phyloP scores from a whole-genome alignment of 345 rosid genomes.

The Excoecaria agallocha region DNA sequence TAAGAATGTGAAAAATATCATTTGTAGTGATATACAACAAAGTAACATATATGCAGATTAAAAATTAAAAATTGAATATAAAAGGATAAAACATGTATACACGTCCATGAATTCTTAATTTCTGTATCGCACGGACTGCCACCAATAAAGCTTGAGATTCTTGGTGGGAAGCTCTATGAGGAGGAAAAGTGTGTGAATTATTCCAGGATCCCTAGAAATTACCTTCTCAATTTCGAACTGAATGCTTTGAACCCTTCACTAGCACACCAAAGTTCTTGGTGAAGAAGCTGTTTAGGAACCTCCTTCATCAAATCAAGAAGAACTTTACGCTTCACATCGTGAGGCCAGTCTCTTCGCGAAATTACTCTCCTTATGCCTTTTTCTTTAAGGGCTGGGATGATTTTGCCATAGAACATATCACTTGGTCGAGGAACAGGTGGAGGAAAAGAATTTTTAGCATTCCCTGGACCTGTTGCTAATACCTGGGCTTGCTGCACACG shows the following conservation, averaged over 20 bases:
- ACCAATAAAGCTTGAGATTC: not conserved
- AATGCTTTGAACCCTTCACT: conserved; percentile 95
- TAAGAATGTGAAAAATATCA: not conserved
- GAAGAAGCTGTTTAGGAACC: conserved; percentile 81
- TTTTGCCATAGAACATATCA: conserved; percentile 97
- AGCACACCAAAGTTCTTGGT: conserved; percentile 94
- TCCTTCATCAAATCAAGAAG: conserved; percentile 87
- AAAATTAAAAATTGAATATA: not conserved
- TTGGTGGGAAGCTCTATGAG: not conserved
- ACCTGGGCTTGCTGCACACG: conserved; percentile 70
- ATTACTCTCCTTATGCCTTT: conserved; percentile 88
- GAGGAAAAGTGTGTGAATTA: not conserved
- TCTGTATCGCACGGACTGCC: not conserved
- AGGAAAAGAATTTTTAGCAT: conserved; percentile 48
- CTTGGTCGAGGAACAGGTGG: conserved; percentile 92
- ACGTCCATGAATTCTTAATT: not conserved
- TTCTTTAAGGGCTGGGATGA: conserved; percentile 95
- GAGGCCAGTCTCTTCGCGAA: conserved; percentile 98
- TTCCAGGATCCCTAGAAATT: conserved; percentile 19
- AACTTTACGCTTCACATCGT: conserved; percentile 91
- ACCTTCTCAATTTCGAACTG: conserved; percentile 80
- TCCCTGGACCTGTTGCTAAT: conserved; percentile 49
- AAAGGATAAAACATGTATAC: not conserved
- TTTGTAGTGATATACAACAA: not conserved
- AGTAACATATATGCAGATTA: not conserved